Conservation (phyloP, 768 basidiomycete genomes). For the Kondoa malvinella region DNA sequence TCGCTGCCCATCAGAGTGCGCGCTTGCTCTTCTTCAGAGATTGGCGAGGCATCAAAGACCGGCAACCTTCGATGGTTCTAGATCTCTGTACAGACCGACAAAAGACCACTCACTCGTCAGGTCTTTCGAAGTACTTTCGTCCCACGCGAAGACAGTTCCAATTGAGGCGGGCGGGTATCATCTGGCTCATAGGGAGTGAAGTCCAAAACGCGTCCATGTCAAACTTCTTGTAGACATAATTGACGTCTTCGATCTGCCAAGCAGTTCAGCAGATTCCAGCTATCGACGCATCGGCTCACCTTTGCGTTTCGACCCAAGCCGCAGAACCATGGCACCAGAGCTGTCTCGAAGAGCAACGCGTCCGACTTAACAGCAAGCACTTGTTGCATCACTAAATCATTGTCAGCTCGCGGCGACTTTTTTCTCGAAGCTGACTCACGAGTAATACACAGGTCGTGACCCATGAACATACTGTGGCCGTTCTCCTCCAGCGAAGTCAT, state of each 20-base stretch:
- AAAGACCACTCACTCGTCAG: background rate
- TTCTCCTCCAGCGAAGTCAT: background rate
- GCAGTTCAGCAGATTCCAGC: background rate
- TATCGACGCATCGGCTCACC: background rate
- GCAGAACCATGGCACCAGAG: background rate
- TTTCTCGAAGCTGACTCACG: background rate
- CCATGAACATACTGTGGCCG: background rate
- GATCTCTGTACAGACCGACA: background rate
- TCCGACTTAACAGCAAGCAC: background rate
- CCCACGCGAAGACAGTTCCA: background rate
- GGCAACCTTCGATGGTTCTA: background rate
- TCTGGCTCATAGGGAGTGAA: background rate
- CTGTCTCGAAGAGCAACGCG: background rate
- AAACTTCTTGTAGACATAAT: background rate
- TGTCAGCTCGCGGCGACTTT: background rate
- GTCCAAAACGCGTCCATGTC: background rate
- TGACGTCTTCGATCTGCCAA: background rate
- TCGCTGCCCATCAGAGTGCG: background rate
- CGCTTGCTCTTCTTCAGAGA: background rate
- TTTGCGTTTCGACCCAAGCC: background rate
- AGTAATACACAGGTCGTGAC: background rate
- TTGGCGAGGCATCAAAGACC: background rate
- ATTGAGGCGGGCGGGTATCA: background rate
- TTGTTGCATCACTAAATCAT: background rate
- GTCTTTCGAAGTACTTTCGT: background rate